Conservation (phyloP, 305 asterid genomes). For the Fraxinus xanthoxyloides region DNA sequence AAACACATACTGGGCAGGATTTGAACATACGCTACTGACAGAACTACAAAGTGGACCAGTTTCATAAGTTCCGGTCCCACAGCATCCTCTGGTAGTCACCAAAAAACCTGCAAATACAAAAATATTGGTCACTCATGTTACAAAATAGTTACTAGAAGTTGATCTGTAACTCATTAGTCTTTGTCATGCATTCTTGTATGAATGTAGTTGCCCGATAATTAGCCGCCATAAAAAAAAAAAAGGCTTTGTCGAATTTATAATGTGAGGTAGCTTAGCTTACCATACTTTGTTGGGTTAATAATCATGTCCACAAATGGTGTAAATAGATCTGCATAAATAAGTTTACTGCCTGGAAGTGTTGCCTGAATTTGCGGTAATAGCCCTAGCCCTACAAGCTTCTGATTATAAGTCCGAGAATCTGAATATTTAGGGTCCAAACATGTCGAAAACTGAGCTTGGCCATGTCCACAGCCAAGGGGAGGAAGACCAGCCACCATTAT, state of each 20-base stretch:
- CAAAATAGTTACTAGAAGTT: not conserved
- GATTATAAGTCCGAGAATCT: conserved; percentile 23
- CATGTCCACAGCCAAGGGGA: conserved; percentile 27
- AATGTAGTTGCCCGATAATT: not conserved
- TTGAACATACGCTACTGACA: not conserved
- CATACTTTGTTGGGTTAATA: not conserved
- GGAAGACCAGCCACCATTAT: conserved; percentile 32
- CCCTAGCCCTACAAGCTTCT: conserved; percentile 11
- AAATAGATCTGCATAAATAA: conserved; percentile 19
- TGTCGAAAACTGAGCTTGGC: conserved; percentile 8
- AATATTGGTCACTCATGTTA: not conserved
- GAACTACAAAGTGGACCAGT: not conserved
- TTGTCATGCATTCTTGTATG: no score
- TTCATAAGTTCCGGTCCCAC: not conserved
- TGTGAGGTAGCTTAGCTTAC: not conserved
- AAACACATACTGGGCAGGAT: not conserved
- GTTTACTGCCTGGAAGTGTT: conserved; percentile 23
- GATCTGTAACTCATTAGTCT: no score
- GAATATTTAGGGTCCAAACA: conserved; percentile 15
- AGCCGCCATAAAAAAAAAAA: not conserved
- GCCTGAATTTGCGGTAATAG: conserved; percentile 16
- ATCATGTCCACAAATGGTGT: conserved; percentile 18
- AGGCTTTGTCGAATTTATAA: not conserved
- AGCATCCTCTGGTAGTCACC: not conserved
- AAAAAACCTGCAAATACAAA: no score